Conservation (phyloP, 345 rosid genomes). For the Eucalyptus victrix region DNA sequence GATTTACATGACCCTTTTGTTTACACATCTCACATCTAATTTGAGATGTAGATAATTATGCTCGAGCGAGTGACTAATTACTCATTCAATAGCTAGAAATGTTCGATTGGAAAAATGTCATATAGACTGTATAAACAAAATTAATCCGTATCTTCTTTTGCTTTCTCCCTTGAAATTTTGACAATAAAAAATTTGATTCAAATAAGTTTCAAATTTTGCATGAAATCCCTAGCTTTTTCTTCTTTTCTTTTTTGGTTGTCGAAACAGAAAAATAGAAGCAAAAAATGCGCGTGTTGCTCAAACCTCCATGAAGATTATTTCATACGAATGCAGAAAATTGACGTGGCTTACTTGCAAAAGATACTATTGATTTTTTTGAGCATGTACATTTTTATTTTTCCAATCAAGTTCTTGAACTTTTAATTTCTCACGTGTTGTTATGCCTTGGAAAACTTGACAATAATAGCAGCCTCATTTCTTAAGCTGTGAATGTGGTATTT, state of each 20-base stretch:
- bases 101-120: not conserved
- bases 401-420: not conserved
- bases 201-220: not conserved
- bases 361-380: not conserved
- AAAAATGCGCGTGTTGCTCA: not conserved
- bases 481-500: not conserved
- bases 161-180: not conserved
- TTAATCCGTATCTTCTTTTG: not conserved
- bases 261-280: not conserved
- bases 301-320: not conserved
- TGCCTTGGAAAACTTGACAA: not conserved
- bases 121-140: not conserved
- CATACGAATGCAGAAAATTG: not conserved
- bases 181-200: not conserved
- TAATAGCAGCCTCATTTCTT: not conserved
- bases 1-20: not conserved
- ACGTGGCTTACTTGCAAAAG: not conserved
- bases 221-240: not conserved
- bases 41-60: not conserved
- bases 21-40: not conserved
- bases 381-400: not conserved
- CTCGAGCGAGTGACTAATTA: not conserved
- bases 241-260: not conserved
- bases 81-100: not conserved
- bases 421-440: not conserved